Evolutionary conservation across 2,329 filamentous ascomycete genomes (phyloP), one percentile per base, ranked within the genome.

Genomic region (Diaporthe helianthi): DNA sequence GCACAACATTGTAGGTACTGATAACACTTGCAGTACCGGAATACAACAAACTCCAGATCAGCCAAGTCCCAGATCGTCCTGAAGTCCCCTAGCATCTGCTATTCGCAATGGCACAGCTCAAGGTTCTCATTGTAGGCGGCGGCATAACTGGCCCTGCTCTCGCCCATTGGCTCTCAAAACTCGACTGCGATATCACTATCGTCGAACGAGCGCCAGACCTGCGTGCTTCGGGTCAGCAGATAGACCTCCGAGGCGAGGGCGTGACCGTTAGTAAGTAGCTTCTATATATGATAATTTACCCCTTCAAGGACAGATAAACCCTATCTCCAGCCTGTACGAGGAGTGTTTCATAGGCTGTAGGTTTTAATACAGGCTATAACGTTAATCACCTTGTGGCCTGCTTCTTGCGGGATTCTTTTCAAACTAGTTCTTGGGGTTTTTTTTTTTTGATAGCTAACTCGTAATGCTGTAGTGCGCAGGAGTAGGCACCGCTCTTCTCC

Each of bases 211-310:
- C 73, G 26, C 70, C 73, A 9, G 15, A 64, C 7, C 70, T 74
- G 10, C 70, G 76, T n/a, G 64, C 65, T 1, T 69, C 71, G 1
- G 75, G 76, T 4, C 76, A 76, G 44, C 74, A 76, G 54, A 61
- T 77, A n/a, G 76, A 77, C 61, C 70, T 77, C 26, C 75, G 76
- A 26, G 74, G 66, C 9, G 54, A 73, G 41, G 76, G 73, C 6
- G 66, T 76, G 13, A 53, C 71, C 6, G 65, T 72, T 4, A 75
- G n/a, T n/a, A n/a, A n/a, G n/a, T n/a, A n/a, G n/a, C n/a, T n/a
- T n/a, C n/a, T n/a, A n/a, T n/a, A n/a, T n/a, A n/a, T n/a, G n/a
- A n/a, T n/a, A n/a, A n/a, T n/a, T n/a, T n/a, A n/a, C n/a, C n/a
- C n/a, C n/a, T n/a, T n/a, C n/a, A n/a, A n/a, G n/a, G n/a, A n/a